Evolutionary conservation across 2,329 filamentous ascomycete genomes (phyloP).

Genomic region (Fusarium concolor): DNA sequence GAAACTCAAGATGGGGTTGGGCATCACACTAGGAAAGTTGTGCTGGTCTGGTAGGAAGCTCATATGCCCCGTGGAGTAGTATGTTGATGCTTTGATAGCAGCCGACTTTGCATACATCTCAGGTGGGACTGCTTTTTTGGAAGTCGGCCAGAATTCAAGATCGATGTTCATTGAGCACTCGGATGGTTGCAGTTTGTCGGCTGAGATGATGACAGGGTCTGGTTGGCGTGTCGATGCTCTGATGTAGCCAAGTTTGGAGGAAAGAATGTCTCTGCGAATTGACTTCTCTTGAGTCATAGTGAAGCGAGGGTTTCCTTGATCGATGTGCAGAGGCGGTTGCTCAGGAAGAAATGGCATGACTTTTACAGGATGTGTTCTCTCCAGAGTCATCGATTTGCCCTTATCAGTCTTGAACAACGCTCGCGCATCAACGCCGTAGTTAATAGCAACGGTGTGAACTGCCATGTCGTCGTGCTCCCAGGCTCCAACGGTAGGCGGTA

Average conservation of each 20-base stretch:
- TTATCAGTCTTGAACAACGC: not conserved
- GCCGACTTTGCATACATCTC: constrained; percentile 29
- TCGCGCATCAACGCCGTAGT: constrained; percentile 25
- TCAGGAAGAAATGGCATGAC: constrained; percentile 35
- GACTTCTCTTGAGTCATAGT: constrained; percentile 28
- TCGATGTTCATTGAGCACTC: constrained; percentile 9
- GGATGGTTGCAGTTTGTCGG: constrained; percentile 26
- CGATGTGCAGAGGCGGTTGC: constrained; percentile 30
- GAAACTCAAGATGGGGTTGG: constrained; percentile 25
- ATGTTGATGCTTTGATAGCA: constrained; percentile 22
- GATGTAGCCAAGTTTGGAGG: constrained; percentile 25
- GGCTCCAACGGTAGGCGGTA: constrained; percentile 34
- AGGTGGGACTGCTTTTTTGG: constrained; percentile 14
- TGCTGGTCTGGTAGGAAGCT: constrained; percentile 33
- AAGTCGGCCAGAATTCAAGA: constrained; percentile 36
- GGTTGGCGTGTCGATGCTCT: constrained; percentile 23
- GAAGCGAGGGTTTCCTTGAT: constrained; percentile 14
- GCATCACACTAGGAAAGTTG: constrained; percentile 8
- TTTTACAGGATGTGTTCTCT: constrained; percentile 18
- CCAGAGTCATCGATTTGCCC: not conserved
- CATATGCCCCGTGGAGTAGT: constrained; percentile 32
- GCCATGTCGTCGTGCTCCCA: constrained; percentile 39
- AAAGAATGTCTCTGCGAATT: constrained; percentile 31
- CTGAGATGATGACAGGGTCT: constrained; percentile 25
- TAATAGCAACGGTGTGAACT: constrained; percentile 24